Conservation (phyloP, 139 green algal species). For the Auxenochlorella pyrenoidosa region DNA sequence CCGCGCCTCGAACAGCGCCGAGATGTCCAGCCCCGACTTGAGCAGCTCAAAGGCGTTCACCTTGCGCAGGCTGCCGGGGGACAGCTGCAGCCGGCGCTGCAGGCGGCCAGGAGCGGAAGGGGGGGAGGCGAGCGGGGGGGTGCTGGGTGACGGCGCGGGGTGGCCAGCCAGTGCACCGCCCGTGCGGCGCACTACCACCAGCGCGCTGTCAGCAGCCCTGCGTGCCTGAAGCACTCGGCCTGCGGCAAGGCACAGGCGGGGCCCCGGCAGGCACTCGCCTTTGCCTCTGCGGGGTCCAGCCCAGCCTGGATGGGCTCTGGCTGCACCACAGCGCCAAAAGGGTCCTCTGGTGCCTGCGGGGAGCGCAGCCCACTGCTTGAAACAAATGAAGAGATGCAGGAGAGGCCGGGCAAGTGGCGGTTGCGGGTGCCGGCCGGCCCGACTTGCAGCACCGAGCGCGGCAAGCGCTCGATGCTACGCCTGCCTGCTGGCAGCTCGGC, state of each 20-base stretch:
- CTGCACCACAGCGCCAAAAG: conserved; percentile 43
- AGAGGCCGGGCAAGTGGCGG: no score
- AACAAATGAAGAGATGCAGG: no score
- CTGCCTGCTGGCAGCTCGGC: no score
- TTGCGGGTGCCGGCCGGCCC: no score
- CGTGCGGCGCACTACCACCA: no score
- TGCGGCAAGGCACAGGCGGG: no score
- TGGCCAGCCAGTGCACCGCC: no score
- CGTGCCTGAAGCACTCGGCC: no score
- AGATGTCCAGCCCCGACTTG: conserved; percentile 60
- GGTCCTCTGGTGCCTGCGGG: neutral
- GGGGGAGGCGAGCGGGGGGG: neutral
- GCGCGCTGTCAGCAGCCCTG: no score
- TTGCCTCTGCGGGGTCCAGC: neutral
- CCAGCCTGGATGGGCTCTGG: neutral
- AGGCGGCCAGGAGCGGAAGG: neutral
- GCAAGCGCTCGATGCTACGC: no score
- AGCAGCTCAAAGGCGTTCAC: conserved; percentile 67
- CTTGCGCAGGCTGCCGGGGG: neutral
- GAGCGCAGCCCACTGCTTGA: no score
- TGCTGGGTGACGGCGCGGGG: neutral
- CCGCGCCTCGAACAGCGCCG: conserved; percentile 55
- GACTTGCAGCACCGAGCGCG: no score
- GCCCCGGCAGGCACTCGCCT: neutral
- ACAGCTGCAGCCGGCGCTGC: neutral